A percentile compares a stretch with the other conserved stretches of the same genome.
Evolutionary conservation across 768 basidiomycete species (phyloP).

Genomic region (Hebeloma cylindrosporum): DNA sequence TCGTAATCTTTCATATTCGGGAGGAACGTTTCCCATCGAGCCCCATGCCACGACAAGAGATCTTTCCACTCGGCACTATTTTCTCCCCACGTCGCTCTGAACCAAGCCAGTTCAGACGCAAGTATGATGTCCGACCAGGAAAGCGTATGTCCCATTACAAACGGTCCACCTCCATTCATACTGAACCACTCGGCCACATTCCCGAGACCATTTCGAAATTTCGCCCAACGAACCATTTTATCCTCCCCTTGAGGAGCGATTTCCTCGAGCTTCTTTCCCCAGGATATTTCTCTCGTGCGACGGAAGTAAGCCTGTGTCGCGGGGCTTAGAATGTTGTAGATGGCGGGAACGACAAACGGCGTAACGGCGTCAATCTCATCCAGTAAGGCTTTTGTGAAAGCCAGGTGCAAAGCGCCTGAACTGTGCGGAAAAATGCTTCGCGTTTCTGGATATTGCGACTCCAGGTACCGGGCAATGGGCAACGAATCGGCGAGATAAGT

Average conservation of each 20-base stretch:
- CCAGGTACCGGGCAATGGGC: slow-evolving; percentile 49
- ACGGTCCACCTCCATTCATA: slow-evolving; percentile 16
- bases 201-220: slow-evolving; percentile 18
- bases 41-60: slow-evolving; percentile 28
- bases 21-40: slow-evolving; percentile 29
- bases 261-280: slow-evolving; percentile 21
- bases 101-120: slow-evolving; percentile 25
- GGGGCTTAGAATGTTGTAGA: slow-evolving; percentile 5
- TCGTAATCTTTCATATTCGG: slow-evolving; percentile 23
- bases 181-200: slow-evolving; percentile 20
- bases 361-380: not conserved
- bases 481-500: slow-evolving; percentile 39
- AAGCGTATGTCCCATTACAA: slow-evolving; percentile 30
- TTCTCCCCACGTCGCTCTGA: slow-evolving; percentile 27
- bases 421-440: slow-evolving; percentile 34
- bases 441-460: slow-evolving; percentile 44
- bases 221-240: slow-evolving; percentile 17
- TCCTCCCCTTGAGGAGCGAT: slow-evolving; percentile 19
- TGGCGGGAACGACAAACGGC: slow-evolving; percentile 5
- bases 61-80: slow-evolving; percentile 36
- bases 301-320: slow-evolving; percentile 13
- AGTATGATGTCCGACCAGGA: slow-evolving; percentile 38
- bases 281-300: slow-evolving; percentile 14
- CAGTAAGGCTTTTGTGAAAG: slow-evolving; percentile 4
- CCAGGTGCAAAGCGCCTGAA: slow-evolving; percentile 10